phyloP scores from a whole-genome alignment of 371 early-diverging fungal species.

The Blakeslea trispora region DNA sequence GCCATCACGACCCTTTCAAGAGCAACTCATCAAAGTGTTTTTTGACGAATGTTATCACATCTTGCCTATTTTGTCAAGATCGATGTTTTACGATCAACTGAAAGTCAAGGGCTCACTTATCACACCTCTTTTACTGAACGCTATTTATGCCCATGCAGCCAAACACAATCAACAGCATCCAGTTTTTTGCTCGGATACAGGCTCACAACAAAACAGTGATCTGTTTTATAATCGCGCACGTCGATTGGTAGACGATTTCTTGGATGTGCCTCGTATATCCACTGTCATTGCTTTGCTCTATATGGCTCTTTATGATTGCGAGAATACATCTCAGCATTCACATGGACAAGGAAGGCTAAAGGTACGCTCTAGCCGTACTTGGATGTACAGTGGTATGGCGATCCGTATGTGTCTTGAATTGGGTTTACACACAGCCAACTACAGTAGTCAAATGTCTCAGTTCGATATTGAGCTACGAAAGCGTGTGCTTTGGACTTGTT shows the following conservation, averaged over 20 bases:
- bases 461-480: conserved; percentile 50
- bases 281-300: conserved; percentile 51
- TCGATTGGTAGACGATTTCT: conserved; percentile 44
- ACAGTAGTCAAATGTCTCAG: conserved; percentile 48
- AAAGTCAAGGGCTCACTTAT: conserved; percentile 42
- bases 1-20: conserved; percentile 42
- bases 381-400: conserved; percentile 52
- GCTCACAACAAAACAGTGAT: conserved; percentile 24
- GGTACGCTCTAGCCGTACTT: conserved; percentile 31
- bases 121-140: conserved; percentile 44
- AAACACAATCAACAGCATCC: conserved; percentile 26
- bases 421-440: conserved; percentile 42
- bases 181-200: conserved; percentile 24
- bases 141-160: conserved; percentile 52
- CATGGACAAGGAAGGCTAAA: neutral
- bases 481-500: conserved; percentile 56
- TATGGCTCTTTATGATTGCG: conserved; percentile 40
- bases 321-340: conserved; percentile 13
- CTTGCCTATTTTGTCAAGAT: conserved; percentile 33
- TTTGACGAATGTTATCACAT: conserved; percentile 40
- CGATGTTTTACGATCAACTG: conserved; percentile 52
- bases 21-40: conserved; percentile 38
- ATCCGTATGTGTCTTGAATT: conserved; percentile 44
- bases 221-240: conserved; percentile 45
- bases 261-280: conserved; percentile 49